Evolutionary conservation across 1,284 basidiomycete genomes (phyloP).

Genomic region (Xerocomus minutiporus): DNA sequence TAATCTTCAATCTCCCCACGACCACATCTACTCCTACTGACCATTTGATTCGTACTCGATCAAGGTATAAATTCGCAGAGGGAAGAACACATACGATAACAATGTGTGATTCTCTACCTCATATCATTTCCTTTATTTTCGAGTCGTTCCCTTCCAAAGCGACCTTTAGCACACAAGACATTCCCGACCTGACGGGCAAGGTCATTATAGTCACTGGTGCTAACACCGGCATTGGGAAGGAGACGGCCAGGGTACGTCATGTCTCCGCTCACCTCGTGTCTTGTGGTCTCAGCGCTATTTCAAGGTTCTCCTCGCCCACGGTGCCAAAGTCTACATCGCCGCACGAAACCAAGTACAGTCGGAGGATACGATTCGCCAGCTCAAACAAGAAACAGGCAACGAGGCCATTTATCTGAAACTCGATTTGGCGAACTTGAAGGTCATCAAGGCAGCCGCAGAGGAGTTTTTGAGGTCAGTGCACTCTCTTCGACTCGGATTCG

Average conservation of each 20-base stretch:
- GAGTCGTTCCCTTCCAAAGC: conserved; percentile 6
- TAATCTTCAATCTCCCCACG: too few species aligned
- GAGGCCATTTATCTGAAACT: conserved; percentile 42
- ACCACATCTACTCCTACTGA: too few species aligned
- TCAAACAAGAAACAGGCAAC: conserved; percentile 40
- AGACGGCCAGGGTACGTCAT: conserved; percentile 14
- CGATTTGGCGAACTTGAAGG: conserved; percentile 41
- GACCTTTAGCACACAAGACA: conserved; percentile 19
- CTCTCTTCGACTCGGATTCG: too few species aligned
- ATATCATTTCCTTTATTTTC: too few species aligned
- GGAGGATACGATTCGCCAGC: conserved; percentile 43
- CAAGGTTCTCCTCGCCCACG: conserved; percentile 44
- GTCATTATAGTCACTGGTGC: conserved; percentile 31
- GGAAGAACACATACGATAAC: too few species aligned
- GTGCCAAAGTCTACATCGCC: conserved; percentile 60
- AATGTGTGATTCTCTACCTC: too few species aligned
- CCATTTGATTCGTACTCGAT: too few species aligned
- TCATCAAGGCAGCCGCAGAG: conserved; percentile 38
- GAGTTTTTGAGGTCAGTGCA: conserved; percentile 39
- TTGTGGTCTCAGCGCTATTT: not conserved
- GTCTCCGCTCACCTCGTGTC: not conserved
- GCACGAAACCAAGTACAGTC: conserved; percentile 44
- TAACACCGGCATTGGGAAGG: conserved; percentile 25
- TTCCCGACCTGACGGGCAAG: conserved; percentile 29
- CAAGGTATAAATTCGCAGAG: too few species aligned